Conservation (phyloP, 2,329 filamentous ascomycete genomes). For the Phialemoniopsis sp. region DNA sequence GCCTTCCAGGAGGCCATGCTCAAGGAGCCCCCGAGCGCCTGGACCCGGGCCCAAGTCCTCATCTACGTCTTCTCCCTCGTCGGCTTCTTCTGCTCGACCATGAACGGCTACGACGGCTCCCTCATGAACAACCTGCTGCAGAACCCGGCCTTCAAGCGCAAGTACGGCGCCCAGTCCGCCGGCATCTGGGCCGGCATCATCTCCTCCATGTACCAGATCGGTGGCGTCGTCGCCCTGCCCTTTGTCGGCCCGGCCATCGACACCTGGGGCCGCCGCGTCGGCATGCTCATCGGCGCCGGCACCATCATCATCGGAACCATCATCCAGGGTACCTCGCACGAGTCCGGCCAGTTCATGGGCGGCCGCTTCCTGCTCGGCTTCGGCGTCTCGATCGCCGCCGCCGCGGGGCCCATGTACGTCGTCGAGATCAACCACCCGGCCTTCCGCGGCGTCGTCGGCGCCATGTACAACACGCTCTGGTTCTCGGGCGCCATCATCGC, state of each 20-base stretch:
- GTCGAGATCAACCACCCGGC: conserved; percentile 38
- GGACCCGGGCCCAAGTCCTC: conserved; percentile 30
- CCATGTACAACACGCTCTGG: conserved; percentile 40
- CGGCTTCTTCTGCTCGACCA: conserved; percentile 44
- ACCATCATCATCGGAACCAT: conserved; percentile 40
- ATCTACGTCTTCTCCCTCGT: conserved; percentile 40
- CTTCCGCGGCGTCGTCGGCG: conserved; percentile 36
- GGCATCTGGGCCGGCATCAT: conserved; percentile 46
- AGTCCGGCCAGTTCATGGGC: conserved; percentile 39
- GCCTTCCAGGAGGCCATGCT: conserved; percentile 51
- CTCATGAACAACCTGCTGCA: conserved; percentile 44
- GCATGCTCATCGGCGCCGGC: conserved; percentile 40
- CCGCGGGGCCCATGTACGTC: conserved; percentile 42
- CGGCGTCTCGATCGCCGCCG: conserved; percentile 40
- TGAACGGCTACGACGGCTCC: conserved; percentile 49
- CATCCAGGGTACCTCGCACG: conserved; percentile 36
- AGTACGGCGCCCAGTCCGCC: conserved; percentile 32
- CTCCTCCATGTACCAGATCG: conserved; percentile 48
- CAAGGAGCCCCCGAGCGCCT: conserved; percentile 43
- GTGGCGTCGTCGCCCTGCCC: conserved; percentile 39
- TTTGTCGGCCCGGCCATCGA: conserved; percentile 43
- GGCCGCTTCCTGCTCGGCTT: conserved; percentile 62
- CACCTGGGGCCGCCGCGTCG: conserved; percentile 38
- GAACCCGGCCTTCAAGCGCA: conserved; percentile 32
- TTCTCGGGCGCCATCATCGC: conserved; percentile 46